Conservation (phyloP, 2,329 filamentous ascomycete genomes). For the Paecilomyces variotii region DNA sequence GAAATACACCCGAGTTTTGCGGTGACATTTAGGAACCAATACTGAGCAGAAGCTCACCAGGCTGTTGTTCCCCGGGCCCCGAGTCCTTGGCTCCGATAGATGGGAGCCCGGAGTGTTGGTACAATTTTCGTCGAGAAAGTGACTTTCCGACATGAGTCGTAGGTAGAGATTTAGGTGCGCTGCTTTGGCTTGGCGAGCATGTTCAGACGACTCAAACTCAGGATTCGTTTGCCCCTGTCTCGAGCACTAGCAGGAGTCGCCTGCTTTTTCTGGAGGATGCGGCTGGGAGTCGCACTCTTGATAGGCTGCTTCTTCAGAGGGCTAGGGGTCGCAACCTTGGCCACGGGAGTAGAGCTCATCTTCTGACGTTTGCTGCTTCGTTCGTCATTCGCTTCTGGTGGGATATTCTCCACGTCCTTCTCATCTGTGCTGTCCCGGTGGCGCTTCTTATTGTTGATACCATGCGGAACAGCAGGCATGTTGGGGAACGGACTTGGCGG, state of each 20-base stretch:
- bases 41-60: too few species aligned
- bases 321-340: slow-evolving; percentile 17
- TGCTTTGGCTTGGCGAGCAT: slow-evolving; percentile 40
- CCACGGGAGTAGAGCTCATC: slow-evolving; percentile 17
- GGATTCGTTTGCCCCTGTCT: slow-evolving; percentile 20
- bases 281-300: slow-evolving; percentile 4
- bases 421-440: slow-evolving; percentile 15
- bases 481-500: slow-evolving; percentile 16
- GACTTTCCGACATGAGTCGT: not conserved
- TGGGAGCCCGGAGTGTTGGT: not conserved
- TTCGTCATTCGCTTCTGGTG: slow-evolving; percentile 19
- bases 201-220: slow-evolving; percentile 41
- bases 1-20: not conserved
- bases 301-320: slow-evolving; percentile 24
- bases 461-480: slow-evolving; percentile 29
- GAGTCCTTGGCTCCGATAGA: not conserved
- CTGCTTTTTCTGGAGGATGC: slow-evolving; percentile 20
- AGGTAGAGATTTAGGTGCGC: slow-evolving; percentile 17
- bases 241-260: slow-evolving; percentile 23
- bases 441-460: slow-evolving; percentile 27
- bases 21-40: not conserved
- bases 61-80: not conserved
- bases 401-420: slow-evolving; percentile 8
- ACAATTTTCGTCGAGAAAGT: not conserved
- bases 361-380: slow-evolving; percentile 31